Evolutionary conservation across 2,329 filamentous ascomycete species (phyloP).

Genomic region (Alternaria hordeiaustralica): DNA sequence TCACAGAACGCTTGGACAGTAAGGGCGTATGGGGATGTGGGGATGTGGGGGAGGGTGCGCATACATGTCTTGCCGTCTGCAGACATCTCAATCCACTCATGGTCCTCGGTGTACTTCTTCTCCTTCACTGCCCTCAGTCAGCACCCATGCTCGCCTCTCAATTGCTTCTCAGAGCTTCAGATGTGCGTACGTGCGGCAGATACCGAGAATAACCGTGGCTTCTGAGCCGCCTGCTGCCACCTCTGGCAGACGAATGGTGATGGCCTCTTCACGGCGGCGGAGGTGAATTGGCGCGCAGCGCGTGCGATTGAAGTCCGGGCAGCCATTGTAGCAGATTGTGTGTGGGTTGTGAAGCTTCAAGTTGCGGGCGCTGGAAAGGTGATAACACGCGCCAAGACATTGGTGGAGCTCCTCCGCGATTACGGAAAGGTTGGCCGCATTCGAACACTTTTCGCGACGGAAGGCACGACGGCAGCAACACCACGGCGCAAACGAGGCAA

Average conservation of each 20-base stretch:
- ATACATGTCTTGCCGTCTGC: constrained; percentile 80
- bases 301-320: constrained; percentile 42
- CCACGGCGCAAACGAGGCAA: constrained; percentile 17
- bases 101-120: constrained; percentile 94
- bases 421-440: constrained; percentile 28
- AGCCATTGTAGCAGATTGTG: constrained; percentile 40
- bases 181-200: constrained; percentile 41
- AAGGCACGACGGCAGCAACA: constrained; percentile 2
- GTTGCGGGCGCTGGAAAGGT: neutral
- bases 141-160: constrained; percentile 1
- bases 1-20: neutral
- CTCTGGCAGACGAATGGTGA: constrained; percentile 32
- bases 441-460: constrained; percentile 32
- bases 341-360: neutral
- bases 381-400: constrained; percentile 14
- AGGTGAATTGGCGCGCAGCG: constrained; percentile 45
- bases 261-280: constrained; percentile 31
- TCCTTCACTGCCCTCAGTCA: constrained; percentile 58
- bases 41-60: constrained; percentile 6
- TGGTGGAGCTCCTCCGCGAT: constrained; percentile 13
- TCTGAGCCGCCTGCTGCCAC: constrained; percentile 29
- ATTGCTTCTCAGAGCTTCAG: constrained; percentile 6
- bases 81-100: constrained; percentile 95
- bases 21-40: constrained; percentile 7
- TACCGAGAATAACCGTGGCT: constrained; percentile 48